phyloP scores from a whole-genome alignment of 768 basidiomycete genomes.

The Boletus edulis region DNA sequence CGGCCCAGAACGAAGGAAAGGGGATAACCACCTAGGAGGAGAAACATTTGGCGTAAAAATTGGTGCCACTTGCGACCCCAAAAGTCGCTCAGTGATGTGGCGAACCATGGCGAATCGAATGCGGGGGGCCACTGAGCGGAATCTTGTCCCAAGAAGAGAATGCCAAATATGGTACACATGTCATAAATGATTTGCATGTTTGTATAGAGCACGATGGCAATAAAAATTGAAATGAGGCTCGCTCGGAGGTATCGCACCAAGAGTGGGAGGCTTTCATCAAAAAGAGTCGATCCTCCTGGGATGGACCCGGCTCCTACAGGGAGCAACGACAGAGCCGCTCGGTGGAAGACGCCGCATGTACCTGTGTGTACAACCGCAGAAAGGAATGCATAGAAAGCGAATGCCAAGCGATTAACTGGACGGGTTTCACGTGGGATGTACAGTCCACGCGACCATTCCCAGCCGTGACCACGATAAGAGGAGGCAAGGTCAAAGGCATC shows the following conservation, averaged over 20 bases:
- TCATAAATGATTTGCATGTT: not conserved
- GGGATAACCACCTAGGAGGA: not conserved
- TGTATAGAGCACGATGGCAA: not conserved
- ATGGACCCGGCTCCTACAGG: not conserved
- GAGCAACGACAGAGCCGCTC: not conserved
- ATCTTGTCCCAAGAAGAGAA: not conserved
- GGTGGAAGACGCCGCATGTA: not conserved
- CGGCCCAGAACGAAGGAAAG: not conserved
- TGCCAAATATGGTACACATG: not conserved
- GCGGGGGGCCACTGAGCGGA: not conserved
- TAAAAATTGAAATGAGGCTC: not conserved
- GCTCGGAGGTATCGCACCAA: not conserved
- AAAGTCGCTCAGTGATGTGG: not conserved
- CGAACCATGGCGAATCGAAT: not conserved
- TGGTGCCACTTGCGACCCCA: not conserved
- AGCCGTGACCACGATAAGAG: not conserved
- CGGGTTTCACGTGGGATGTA: conserved; percentile 1
- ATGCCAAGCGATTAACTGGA: not conserved
- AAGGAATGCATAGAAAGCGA: not conserved
- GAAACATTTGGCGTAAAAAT: not conserved
- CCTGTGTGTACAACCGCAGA: not conserved
- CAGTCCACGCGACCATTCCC: not conserved
- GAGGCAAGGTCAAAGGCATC: not conserved
- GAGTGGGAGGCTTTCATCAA: not conserved
- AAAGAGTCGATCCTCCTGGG: not conserved